Conservation (phyloP, 108 stramenopile species). For the Phaeodactylum tricornutum region DNA sequence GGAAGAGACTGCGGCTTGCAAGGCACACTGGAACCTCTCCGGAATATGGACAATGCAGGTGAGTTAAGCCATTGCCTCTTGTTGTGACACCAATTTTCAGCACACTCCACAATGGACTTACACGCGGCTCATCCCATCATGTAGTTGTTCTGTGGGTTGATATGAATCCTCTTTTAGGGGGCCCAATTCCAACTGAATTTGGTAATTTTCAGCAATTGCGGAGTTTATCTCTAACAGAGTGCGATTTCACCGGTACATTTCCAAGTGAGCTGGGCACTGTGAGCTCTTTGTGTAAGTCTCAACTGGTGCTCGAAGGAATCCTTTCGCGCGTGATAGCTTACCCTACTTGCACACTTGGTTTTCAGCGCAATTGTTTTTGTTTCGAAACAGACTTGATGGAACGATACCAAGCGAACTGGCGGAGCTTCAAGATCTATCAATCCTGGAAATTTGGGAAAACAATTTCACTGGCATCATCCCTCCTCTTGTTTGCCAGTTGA, state of each 20-base stretch:
- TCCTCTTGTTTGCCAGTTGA: not conserved
- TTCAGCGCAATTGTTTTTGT: slow-evolving; percentile 1
- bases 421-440: not conserved
- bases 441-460: not conserved
- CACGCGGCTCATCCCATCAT: not conserved
- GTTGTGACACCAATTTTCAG: not conserved
- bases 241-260: not conserved
- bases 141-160: not conserved
- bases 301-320: not conserved
- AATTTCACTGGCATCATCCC: slow-evolving; percentile 3
- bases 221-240: slow-evolving; percentile 12
- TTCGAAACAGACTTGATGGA: not conserved
- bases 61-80: not conserved
- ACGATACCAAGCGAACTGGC: not conserved
- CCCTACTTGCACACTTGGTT: not conserved
- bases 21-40: slow-evolving; percentile 4
- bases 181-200: slow-evolving; percentile 5
- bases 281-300: not conserved
- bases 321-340: not conserved
- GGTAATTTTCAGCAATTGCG: slow-evolving; percentile 4
- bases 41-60: not conserved
- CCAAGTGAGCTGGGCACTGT: not conserved
- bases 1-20: not conserved
- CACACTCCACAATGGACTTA: not conserved
- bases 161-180: not conserved